These are phyloP conservation scores for Paspalum notatum DNA, from an alignment of 176 grass and related monocot genomes.

Conservation along the genomic window DNA sequence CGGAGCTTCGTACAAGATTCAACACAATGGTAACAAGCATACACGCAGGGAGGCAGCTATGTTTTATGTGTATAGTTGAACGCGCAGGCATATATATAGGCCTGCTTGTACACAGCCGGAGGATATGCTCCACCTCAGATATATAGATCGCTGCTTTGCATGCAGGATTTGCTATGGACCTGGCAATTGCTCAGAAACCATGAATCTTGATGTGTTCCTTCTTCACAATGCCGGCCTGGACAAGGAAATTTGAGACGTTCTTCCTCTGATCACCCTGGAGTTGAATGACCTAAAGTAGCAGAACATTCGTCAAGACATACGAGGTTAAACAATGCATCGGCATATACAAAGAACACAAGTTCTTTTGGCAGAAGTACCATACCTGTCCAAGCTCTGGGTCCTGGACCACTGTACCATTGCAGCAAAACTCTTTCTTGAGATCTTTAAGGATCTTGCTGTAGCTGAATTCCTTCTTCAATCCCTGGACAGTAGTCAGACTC, in stretches of 20 bases:
- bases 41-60: conserved; percentile 51
- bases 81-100: conserved; percentile 18
- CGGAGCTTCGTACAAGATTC: conserved; percentile 40
- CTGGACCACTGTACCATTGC: conserved; percentile 99
- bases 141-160: conserved; percentile 42
- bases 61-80: conserved; percentile 30
- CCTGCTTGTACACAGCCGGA: conserved; percentile 45
- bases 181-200: conserved; percentile 82
- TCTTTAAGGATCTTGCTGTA: conserved; percentile 99
- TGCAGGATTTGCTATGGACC: conserved; percentile 36
- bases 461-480: conserved; percentile 90
- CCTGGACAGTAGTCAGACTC: conserved; percentile 97
- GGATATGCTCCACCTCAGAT: conserved; percentile 43
- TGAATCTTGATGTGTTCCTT: conserved; percentile 99
- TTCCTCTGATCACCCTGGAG: conserved; percentile 99
- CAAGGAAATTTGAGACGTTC: conserved; percentile 98
- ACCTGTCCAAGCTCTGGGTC: conserved; percentile 99
- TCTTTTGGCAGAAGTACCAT: background rate
- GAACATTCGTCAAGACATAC: background rate
- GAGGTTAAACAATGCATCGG: background rate
- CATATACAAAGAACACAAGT: background rate
- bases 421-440: conserved; percentile 98
- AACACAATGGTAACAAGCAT: conserved; percentile 44
- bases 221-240: conserved; percentile 98
- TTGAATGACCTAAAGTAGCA: conserved; percentile 80